A percentile compares a stretch with the other conserved stretches of the same genome.
Conservation (phyloP, 441 rosid species). For the Breynia disticha region DNA sequence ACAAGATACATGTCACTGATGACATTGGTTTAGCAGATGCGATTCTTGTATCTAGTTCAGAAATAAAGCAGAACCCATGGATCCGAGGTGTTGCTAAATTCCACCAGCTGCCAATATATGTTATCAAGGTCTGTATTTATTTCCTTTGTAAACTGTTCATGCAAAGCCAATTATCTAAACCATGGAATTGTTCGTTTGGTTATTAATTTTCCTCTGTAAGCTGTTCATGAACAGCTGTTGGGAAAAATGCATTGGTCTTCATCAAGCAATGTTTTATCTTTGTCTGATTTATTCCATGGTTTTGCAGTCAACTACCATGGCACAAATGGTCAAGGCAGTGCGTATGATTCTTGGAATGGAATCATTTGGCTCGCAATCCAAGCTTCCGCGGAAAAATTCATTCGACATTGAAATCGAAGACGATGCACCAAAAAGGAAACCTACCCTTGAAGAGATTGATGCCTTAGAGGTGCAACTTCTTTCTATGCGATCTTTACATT, state of each 20-base stretch:
- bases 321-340: slow-evolving; percentile 92
- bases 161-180: too few species aligned
- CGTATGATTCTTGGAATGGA: slow-evolving; percentile 76
- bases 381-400: slow-evolving; percentile 27
- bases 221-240: neutral
- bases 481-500: slow-evolving; percentile 4
- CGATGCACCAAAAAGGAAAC: slow-evolving; percentile 76
- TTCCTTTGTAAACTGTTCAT: too few species aligned
- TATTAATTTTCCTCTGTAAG: too few species aligned
- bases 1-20: slow-evolving; percentile 61
- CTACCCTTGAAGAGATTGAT: slow-evolving; percentile 91
- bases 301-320: slow-evolving; percentile 84
- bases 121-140: slow-evolving; percentile 50
- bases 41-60: slow-evolving; percentile 65
- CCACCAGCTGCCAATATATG: slow-evolving; percentile 69
- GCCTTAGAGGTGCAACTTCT: slow-evolving; percentile 71
- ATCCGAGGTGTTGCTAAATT: slow-evolving; percentile 77
- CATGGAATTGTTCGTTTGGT: too few species aligned
- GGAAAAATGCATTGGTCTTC: neutral
- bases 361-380: slow-evolving; percentile 38
- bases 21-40: slow-evolving; percentile 80
- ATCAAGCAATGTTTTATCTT: neutral
- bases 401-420: slow-evolving; percentile 63
- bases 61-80: slow-evolving; percentile 73
- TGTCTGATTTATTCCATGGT: slow-evolving; percentile 7